These are phyloP conservation scores for Alternaria longipes DNA, from an alignment of 2,329 filamentous ascomycete species.

Conservation along the genomic window DNA sequence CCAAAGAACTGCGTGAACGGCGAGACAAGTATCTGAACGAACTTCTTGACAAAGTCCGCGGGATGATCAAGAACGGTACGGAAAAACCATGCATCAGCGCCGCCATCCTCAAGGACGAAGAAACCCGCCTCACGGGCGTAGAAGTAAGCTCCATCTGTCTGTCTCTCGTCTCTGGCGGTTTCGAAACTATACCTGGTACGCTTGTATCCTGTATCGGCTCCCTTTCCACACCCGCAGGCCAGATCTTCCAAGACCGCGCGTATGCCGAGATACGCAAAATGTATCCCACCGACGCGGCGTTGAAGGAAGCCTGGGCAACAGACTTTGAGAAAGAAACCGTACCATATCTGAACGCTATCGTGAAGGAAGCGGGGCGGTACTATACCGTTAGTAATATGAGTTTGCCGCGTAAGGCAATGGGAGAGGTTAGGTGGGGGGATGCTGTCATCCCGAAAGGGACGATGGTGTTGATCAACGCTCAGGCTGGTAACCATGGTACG, in stretches of 20 bases:
- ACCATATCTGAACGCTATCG: conserved; percentile 59
- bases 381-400: conserved; percentile 64
- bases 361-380: conserved; percentile 63
- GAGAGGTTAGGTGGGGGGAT: conserved; percentile 62
- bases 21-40: conserved; percentile 61
- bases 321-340: conserved; percentile 59
- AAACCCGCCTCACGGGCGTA: conserved; percentile 62
- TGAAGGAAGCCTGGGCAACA: conserved; percentile 58
- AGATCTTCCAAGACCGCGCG: conserved; percentile 62
- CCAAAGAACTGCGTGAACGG: conserved; percentile 50
- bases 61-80: conserved; percentile 61
- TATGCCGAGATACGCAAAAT: conserved; percentile 62
- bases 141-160: conserved; percentile 65
- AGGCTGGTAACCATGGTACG: conserved; percentile 63
- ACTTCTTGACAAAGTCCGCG: conserved; percentile 61
- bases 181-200: conserved; percentile 65
- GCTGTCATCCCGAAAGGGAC: conserved; percentile 62
- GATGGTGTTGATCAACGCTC: conserved; percentile 65
- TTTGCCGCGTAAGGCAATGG: conserved; percentile 61
- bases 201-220: conserved; percentile 63
- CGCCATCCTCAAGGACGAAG: conserved; percentile 64
- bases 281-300: conserved; percentile 52
- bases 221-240: conserved; percentile 59
- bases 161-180: conserved; percentile 63
- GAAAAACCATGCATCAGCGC: conserved; percentile 65